These are phyloP conservation scores for Pulveroboletus ravenelii DNA, from an alignment of 768 basidiomycete genomes.

Conservation along the genomic window DNA sequence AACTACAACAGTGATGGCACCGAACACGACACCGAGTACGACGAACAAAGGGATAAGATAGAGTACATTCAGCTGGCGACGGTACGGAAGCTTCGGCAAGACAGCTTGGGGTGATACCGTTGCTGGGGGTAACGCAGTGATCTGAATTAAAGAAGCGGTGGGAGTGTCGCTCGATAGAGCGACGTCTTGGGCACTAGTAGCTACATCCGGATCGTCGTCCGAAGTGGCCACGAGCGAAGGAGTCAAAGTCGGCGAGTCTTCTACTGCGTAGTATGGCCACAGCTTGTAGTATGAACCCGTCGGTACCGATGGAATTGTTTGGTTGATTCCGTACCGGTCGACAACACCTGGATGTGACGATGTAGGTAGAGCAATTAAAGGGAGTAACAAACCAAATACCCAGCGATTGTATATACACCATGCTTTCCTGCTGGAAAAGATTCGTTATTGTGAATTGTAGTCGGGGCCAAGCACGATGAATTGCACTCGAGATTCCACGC, in stretches of 20 bases:
- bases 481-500: constrained; percentile 54
- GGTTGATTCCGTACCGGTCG: constrained; percentile 12
- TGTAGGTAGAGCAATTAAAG: constrained; percentile 2
- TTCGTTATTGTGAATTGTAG: constrained; percentile 22
- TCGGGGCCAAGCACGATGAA: constrained; percentile 39
- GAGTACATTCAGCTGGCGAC: constrained; percentile 21
- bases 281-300: constrained; percentile 32
- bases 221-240: constrained; percentile 5
- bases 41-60: constrained; percentile 27
- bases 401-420: constrained; percentile 18
- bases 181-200: neutral
- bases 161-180: constrained; percentile 7
- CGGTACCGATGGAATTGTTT: constrained; percentile 6
- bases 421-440: neutral
- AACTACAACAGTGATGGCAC: constrained; percentile 9
- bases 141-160: constrained; percentile 27
- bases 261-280: constrained; percentile 37
- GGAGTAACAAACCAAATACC: constrained; percentile 10
- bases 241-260: constrained; percentile 13
- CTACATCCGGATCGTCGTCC: neutral
- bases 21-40: constrained; percentile 23
- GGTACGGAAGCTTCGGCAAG: constrained; percentile 18
- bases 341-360: constrained; percentile 4
- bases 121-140: constrained; percentile 32
- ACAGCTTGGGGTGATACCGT: constrained; percentile 10